phyloP scores from a whole-genome alignment of 1,139 yeast species.

The Suzukiozyma palmioleophila region DNA sequence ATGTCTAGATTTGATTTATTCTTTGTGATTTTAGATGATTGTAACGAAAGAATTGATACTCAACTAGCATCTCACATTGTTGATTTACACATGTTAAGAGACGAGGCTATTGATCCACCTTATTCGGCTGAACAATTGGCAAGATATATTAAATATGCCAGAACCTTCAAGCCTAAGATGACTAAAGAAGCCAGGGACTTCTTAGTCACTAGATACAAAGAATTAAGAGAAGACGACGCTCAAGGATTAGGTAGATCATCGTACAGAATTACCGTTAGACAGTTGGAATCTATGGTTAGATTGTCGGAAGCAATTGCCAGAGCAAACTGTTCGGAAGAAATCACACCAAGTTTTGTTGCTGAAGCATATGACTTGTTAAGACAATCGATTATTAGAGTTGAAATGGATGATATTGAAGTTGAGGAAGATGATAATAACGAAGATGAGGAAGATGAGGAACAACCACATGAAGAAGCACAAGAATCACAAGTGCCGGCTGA shows the following conservation, averaged over 20 bases:
- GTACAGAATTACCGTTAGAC: conserved; percentile 95
- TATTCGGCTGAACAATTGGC: conserved; percentile 84
- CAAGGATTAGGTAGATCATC: conserved; percentile 86
- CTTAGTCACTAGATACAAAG: conserved; percentile 78
- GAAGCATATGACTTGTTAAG: conserved; percentile 90
- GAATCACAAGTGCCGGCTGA: conserved; percentile 6
- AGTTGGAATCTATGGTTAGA: conserved; percentile 89
- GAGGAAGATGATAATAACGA: conserved; percentile 56
- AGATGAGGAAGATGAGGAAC: conserved; percentile 15
- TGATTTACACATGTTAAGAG: conserved; percentile 86
- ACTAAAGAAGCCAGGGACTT: conserved; percentile 76
- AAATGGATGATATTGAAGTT: conserved; percentile 87
- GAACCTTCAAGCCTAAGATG: conserved; percentile 89
- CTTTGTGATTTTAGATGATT: conserved; percentile 91
- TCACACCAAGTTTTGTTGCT: conserved; percentile 82
- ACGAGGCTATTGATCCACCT: conserved; percentile 87
- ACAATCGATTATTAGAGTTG: conserved; percentile 91
- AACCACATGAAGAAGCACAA: conserved; percentile 8
- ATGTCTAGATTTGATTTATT: conserved; percentile 97
- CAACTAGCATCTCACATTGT: conserved; percentile 91
- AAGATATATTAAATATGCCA: conserved; percentile 86
- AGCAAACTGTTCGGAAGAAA: conserved; percentile 90
- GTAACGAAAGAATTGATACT: conserved; percentile 87
- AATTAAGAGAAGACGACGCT: conserved; percentile 85
- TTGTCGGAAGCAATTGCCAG: conserved; percentile 95